Evolutionary conservation across 2,329 filamentous ascomycete species (phyloP).

Genomic region (Venturia oleaginea): DNA sequence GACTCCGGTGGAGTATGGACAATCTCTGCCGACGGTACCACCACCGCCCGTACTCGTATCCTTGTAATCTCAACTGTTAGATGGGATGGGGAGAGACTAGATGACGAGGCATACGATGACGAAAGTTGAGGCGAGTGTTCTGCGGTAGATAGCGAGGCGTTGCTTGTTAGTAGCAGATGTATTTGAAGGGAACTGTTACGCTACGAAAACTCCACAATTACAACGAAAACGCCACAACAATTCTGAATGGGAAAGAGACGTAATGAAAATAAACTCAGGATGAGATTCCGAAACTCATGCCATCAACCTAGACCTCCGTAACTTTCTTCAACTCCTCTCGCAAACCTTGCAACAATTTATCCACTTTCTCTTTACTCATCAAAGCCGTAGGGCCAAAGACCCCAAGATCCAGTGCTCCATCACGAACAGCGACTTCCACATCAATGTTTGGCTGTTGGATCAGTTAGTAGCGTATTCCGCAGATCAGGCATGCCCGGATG

Average conservation of each 20-base stretch:
- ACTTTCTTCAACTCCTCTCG: not conserved
- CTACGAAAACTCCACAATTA: not conserved
- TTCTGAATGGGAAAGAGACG: not conserved
- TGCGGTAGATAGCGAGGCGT: too few species aligned
- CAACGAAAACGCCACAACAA: not conserved
- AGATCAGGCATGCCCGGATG: not conserved
- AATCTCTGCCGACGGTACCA: not conserved
- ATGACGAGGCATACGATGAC: too few species aligned
- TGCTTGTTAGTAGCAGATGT: too few species aligned
- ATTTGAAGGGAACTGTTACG: not conserved
- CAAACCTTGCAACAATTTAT: not conserved
- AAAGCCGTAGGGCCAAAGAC: constrained; percentile 36
- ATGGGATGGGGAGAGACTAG: not conserved
- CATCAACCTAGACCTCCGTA: not conserved
- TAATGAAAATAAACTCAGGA: not conserved
- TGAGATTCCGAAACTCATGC: not conserved
- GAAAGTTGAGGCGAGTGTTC: too few species aligned
- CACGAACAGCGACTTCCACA: constrained; percentile 43
- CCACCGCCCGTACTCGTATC: not conserved
- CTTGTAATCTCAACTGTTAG: not conserved
- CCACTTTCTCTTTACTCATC: not conserved
- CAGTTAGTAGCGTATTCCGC: constrained; percentile 17
- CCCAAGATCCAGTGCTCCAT: constrained; percentile 43
- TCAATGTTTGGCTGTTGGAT: constrained; percentile 42
- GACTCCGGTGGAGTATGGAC: not conserved